Percentiles rank a stretch among this genome's conserved stretches.
Conservation (phyloP, 2,329 filamentous ascomycete genomes). For the Rhynchosporium graminicola region DNA sequence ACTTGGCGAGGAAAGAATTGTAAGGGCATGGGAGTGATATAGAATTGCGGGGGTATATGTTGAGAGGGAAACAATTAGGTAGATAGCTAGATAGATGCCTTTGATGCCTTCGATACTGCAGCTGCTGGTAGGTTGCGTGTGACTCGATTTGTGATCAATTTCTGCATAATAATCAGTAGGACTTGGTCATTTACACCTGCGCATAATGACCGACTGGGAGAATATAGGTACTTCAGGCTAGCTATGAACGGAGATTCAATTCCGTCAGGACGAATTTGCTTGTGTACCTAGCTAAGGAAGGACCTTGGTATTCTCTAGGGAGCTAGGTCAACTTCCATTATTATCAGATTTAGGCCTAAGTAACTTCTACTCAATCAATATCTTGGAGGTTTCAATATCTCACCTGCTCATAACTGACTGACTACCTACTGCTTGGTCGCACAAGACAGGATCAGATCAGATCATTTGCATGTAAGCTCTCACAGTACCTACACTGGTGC, state of each 20-base stretch:
- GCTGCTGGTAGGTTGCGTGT: not conserved
- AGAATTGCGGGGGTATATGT: constrained; percentile 5
- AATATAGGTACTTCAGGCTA: too few relatives aligned
- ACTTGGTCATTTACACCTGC: not conserved
- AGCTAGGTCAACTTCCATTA: too few relatives aligned
- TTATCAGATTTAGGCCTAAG: too few relatives aligned
- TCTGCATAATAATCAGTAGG: not conserved
- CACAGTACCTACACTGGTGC: not conserved
- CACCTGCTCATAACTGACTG: not conserved
- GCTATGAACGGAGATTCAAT: too few relatives aligned
- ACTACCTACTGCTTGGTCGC: not conserved
- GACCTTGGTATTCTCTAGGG: too few relatives aligned
- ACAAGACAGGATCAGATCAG: constrained; percentile 2
- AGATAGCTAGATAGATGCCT: not conserved
- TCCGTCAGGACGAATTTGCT: too few relatives aligned
- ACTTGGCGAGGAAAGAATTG: not conserved
- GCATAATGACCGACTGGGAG: too few relatives aligned
- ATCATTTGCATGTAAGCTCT: constrained; percentile 11
- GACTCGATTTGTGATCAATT: constrained; percentile 1
- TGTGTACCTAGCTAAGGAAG: too few relatives aligned
- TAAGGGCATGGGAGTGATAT: constrained; percentile 4
- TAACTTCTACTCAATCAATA: too few relatives aligned
- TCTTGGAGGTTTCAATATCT: too few relatives aligned
- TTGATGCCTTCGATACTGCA: not conserved
- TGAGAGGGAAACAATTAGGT: not conserved